Percentiles rank a stretch among this genome's conserved stretches.
Evolutionary conservation across 345 rosid genomes (phyloP).

Genomic region (Theobroma cacao): DNA sequence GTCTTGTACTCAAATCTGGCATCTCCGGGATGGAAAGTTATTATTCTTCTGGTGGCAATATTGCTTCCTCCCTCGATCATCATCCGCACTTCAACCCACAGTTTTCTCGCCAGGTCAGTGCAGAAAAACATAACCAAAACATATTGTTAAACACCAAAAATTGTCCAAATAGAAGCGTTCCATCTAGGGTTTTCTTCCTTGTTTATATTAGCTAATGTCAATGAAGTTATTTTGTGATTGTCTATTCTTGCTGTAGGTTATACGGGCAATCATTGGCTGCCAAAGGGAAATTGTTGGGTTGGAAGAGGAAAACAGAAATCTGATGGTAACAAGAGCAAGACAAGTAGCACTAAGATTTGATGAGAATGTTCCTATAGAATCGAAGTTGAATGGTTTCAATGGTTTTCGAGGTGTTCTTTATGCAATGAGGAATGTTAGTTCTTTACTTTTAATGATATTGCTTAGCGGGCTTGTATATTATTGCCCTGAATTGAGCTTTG

Average conservation of each 20-base stretch:
- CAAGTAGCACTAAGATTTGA: conserved; percentile 29
- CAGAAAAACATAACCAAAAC: background rate
- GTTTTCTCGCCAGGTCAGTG: conserved; percentile 46
- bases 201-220: background rate
- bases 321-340: conserved; percentile 32
- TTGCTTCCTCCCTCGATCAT: conserved; percentile 41
- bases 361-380: conserved; percentile 27
- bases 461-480: conserved; percentile 62
- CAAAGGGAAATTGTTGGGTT: conserved; percentile 39
- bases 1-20: conserved; percentile 45
- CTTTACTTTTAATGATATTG: conserved; percentile 57
- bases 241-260: conserved; percentile 23
- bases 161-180: background rate
- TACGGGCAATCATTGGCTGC: conserved; percentile 42
- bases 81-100: conserved; percentile 29
- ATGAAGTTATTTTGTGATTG: background rate
- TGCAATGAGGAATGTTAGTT: conserved; percentile 69
- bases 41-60: conserved; percentile 33
- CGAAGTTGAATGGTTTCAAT: conserved; percentile 59
- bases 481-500: conserved; percentile 35
- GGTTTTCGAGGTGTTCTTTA: conserved; percentile 81
- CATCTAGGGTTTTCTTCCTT: background rate
- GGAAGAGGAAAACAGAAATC: conserved; percentile 43
- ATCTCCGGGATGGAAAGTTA: conserved; percentile 42
- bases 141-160: background rate